phyloP scores from a whole-genome alignment of 208 protist genomes.

The Trichomonas gallinae region DNA sequence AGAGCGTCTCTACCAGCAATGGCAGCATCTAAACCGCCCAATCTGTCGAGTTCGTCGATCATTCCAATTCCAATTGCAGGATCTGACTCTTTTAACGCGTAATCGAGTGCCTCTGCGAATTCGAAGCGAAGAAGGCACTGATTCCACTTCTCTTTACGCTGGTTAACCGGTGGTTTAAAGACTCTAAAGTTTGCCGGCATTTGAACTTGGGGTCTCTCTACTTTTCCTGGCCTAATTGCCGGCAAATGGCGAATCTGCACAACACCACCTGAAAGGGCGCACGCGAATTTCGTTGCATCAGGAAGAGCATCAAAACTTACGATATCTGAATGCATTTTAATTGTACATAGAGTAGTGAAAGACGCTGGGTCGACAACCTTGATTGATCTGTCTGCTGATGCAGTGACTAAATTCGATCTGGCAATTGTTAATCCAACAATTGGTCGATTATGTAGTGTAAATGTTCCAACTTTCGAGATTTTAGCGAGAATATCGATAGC shows the following conservation, averaged over 20 bases:
- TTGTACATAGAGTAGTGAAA: neutral
- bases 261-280: neutral
- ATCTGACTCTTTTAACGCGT: neutral
- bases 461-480: neutral
- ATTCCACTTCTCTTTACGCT: neutral
- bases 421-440: conserved; percentile 4
- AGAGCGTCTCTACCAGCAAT: neutral
- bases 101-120: neutral
- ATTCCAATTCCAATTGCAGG: neutral
- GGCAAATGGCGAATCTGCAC: neutral
- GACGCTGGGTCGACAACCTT: neutral
- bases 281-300: neutral
- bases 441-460: neutral
- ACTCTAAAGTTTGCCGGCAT: conserved; percentile 16
- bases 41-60: neutral
- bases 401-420: neutral
- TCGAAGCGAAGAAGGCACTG: neutral
- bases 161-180: neutral
- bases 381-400: neutral
- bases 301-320: neutral
- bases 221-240: neutral
- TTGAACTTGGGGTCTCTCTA: neutral
- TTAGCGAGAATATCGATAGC: neutral
- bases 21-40: neutral
- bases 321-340: neutral